A percentile compares a stretch with the other conserved stretches of the same genome.
phyloP scores from a whole-genome alignment of 768 basidiomycete species.

The Suillus weaverae region DNA sequence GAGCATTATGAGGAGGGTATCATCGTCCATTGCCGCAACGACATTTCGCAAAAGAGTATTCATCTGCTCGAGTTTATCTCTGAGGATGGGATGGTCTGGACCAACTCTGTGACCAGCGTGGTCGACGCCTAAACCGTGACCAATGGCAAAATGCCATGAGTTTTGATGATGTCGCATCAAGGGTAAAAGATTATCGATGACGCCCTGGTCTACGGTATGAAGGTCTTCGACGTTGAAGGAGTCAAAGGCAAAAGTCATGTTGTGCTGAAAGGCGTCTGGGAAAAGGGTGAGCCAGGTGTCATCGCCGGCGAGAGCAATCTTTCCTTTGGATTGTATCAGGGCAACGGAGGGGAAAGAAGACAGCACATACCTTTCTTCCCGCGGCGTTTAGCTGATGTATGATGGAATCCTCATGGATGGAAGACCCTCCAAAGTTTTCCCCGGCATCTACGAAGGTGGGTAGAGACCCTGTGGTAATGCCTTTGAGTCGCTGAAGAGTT shows the following conservation, averaged over 20 bases:
- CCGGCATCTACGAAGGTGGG: slow-evolving; percentile 97
- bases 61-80: slow-evolving; percentile 85
- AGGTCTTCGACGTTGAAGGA: slow-evolving; percentile 99
- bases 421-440: slow-evolving; percentile 85
- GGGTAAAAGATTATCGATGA: slow-evolving; percentile 80
- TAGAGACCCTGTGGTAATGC: slow-evolving; percentile 89
- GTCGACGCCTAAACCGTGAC: slow-evolving; percentile 94
- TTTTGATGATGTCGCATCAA: slow-evolving; percentile 49
- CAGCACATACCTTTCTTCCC: slow-evolving; percentile 55
- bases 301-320: slow-evolving; percentile 92
- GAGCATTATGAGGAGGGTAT: slow-evolving; percentile 87
- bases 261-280: slow-evolving; percentile 66
- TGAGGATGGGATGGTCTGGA: slow-evolving; percentile 85
- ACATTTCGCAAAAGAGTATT: slow-evolving; percentile 72
- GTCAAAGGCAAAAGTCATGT: slow-evolving; percentile 84
- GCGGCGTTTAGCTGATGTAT: slow-evolving; percentile 65
- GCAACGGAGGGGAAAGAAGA: background rate
- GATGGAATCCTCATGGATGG: slow-evolving; percentile 86
- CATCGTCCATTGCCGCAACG: slow-evolving; percentile 74
- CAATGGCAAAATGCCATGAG: slow-evolving; percentile 85
- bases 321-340: slow-evolving; percentile 26
- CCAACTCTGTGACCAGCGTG: slow-evolving; percentile 96
- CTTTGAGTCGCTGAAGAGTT: slow-evolving; percentile 94
- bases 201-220: slow-evolving; percentile 92
- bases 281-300: slow-evolving; percentile 96